Percentiles rank a stretch among this genome's conserved stretches.
Conservation (phyloP, 306 rosid genomes). For the Malus sieversii region DNA sequence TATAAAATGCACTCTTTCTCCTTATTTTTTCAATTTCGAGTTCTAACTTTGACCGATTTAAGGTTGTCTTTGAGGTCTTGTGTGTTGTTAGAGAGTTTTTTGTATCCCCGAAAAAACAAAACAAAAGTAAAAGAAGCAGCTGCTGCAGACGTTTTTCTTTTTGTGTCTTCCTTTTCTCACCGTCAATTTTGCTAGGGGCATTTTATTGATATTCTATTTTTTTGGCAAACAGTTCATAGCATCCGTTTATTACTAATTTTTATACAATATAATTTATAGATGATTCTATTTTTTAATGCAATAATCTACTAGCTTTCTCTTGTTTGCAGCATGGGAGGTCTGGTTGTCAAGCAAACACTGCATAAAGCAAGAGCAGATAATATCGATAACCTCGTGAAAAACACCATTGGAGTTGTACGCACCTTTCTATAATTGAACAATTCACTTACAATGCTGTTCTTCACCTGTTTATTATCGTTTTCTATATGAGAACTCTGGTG, state of each 20-base stretch:
- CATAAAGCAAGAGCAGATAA: conserved; percentile 67
- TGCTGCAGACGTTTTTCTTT: not conserved
- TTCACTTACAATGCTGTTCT: not conserved
- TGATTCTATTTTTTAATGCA: not conserved
- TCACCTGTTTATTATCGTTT: not conserved
- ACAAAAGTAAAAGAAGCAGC: not conserved
- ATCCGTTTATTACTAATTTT: not conserved
- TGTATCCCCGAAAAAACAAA: not conserved
- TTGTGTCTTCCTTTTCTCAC: not conserved
- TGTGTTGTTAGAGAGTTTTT: not conserved
- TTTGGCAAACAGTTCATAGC: not conserved
- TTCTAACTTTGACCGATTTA: not conserved
- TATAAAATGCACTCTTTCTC: too few relatives aligned
- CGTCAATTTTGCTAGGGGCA: not conserved
- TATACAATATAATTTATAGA: not conserved
- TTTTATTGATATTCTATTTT: too few relatives aligned
- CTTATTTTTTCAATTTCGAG: not conserved
- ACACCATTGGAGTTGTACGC: conserved; percentile 83
- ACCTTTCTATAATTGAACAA: conserved; percentile 12
- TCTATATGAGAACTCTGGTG: conserved; percentile 4
- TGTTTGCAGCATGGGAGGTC: conserved; percentile 85
- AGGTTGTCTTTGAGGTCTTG: not conserved
- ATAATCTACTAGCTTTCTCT: conserved; percentile 5
- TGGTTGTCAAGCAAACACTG: conserved; percentile 91
- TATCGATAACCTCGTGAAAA: conserved; percentile 59